A percentile compares a stretch with the other conserved stretches of the same genome.
Conservation (phyloP, 148 eudicot genomes). For the Drosera capensis region DNA sequence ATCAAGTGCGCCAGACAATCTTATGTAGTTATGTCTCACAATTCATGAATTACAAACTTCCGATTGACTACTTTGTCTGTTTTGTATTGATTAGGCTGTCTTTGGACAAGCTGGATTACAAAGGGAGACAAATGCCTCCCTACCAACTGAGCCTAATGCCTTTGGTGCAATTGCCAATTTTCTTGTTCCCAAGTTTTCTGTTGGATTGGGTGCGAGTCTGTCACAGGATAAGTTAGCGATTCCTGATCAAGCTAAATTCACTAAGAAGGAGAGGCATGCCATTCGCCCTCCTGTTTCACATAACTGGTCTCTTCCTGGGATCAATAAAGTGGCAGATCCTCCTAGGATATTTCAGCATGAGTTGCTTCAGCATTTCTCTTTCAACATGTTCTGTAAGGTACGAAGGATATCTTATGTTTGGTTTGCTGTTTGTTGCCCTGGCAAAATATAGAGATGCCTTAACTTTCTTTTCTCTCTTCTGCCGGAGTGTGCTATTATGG, state of each 20-base stretch:
- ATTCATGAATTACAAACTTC: neutral
- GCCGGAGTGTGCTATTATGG: neutral
- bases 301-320: constrained; percentile 80
- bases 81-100: constrained; percentile 36
- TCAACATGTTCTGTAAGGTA: constrained; percentile 99
- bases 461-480: neutral
- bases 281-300: constrained; percentile 91
- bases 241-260: constrained; percentile 45
- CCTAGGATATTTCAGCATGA: constrained; percentile 99
- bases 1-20: too few species aligned
- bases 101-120: constrained; percentile 63
- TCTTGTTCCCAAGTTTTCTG: constrained; percentile 85
- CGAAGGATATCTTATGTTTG: constrained; percentile 2
- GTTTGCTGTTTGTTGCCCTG: neutral
- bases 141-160: constrained; percentile 46
- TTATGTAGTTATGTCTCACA: neutral
- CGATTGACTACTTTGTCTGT: neutral
- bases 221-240: constrained; percentile 47
- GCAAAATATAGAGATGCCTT: neutral
- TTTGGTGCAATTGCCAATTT: constrained; percentile 98
- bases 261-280: constrained; percentile 80
- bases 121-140: constrained; percentile 41
- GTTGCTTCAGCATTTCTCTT: constrained; percentile 82
- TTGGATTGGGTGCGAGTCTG: constrained; percentile 49
- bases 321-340: constrained; percentile 27